Conservation (phyloP, 345 rosid genomes). For the Eucalyptus tenuipes region DNA sequence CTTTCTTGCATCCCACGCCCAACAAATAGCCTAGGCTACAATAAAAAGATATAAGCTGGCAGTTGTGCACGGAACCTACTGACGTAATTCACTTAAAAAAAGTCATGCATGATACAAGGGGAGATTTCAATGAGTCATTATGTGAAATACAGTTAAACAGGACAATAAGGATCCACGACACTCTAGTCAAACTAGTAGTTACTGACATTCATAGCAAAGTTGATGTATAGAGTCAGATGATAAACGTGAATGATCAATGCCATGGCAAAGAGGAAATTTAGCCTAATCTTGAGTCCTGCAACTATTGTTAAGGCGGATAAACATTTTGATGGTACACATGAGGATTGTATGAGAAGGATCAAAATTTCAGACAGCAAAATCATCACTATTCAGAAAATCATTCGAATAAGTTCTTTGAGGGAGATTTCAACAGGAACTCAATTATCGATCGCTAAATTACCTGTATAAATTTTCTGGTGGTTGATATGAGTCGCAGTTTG, state of each 20-base stretch:
- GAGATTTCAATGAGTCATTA: neutral
- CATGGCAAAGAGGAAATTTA: neutral
- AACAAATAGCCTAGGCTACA: constrained; percentile 75
- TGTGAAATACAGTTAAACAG: neutral
- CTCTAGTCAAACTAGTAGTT: neutral
- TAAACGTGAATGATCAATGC: neutral
- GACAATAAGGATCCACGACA: neutral
- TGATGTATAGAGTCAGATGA: neutral
- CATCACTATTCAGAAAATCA: neutral
- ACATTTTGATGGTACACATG: neutral
- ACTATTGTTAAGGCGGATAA: neutral
- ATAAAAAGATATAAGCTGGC: neutral
- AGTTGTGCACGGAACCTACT: neutral
- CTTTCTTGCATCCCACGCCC: constrained; percentile 98
- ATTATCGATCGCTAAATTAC: neutral
- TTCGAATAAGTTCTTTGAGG: neutral
- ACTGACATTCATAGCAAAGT: neutral
- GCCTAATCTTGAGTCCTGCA: neutral
- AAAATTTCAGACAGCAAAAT: neutral
- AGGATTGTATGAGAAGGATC: neutral
- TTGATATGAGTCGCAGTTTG: neutral
- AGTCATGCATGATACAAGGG: neutral
- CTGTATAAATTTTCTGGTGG: neutral
- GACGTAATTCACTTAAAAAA: neutral
- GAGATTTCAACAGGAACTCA: neutral